Conservation (phyloP, 352 stramenopile genomes). For the Pythium oligandrum region DNA sequence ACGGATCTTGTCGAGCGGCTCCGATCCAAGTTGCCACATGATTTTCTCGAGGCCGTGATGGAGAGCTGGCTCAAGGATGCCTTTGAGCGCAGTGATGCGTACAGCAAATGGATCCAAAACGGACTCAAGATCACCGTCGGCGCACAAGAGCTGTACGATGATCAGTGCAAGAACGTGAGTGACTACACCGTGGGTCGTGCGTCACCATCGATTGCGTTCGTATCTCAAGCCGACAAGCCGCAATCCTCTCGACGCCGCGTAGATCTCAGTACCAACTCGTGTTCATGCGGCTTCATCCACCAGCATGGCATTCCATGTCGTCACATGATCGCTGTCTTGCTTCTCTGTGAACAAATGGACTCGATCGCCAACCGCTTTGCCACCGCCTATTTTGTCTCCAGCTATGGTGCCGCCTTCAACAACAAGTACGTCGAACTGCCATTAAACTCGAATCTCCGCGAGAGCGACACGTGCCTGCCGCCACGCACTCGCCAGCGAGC, state of each 20-base stretch:
- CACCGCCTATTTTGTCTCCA: conserved; percentile 36
- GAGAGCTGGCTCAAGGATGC: conserved; percentile 32
- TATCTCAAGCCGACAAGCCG: conserved; percentile 39
- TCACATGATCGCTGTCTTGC: conserved; percentile 52
- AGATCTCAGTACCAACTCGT: conserved; percentile 39
- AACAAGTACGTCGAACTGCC: conserved; percentile 42
- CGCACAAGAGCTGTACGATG: conserved; percentile 48
- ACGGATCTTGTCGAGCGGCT: conserved; percentile 17
- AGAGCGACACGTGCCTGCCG: conserved; percentile 12
- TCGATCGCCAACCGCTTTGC: conserved; percentile 36
- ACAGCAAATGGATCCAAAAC: conserved; percentile 31
- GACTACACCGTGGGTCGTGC: conserved; percentile 49
- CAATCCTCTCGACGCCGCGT: conserved; percentile 26
- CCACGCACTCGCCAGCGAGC: not conserved
- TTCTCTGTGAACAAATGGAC: conserved; percentile 51
- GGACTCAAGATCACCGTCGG: conserved; percentile 37
- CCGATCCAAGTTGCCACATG: conserved; percentile 33
- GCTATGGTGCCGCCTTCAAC: conserved; percentile 27
- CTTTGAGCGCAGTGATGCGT: conserved; percentile 33
- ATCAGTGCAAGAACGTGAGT: conserved; percentile 36
- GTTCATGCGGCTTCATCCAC: conserved; percentile 50
- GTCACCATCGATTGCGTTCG: conserved; percentile 47
- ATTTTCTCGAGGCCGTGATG: conserved; percentile 44
- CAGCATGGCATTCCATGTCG: conserved; percentile 52
- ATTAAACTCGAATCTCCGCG: conserved; percentile 23